A percentile compares a stretch with the other conserved stretches of the same genome.
Conservation (phyloP, 495 filamentous ascomycete genomes). For the Melanomma pulvis-pyrius region DNA sequence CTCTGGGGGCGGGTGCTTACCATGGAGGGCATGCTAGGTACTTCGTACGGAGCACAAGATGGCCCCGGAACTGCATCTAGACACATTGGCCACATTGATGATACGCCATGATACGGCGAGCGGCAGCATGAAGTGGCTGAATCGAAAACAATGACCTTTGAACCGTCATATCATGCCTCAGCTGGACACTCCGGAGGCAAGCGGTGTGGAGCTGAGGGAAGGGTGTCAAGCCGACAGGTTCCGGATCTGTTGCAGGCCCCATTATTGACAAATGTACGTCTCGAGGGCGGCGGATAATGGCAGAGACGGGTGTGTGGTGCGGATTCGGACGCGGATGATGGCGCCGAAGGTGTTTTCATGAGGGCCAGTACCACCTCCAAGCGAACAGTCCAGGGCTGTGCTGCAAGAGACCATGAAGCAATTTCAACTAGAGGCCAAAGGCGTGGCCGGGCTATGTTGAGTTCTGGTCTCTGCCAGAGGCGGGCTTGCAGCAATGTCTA, state of each 20-base stretch:
- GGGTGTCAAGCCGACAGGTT: not conserved
- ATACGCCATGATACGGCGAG: not conserved
- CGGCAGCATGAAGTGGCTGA: conserved; percentile 34
- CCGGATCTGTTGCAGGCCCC: conserved; percentile 11
- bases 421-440: no score
- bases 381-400: conserved; percentile 6
- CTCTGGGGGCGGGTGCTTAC: conserved; percentile 1
- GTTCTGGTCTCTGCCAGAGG: no score
- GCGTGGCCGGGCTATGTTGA: no score
- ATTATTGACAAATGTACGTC: conserved; percentile 27
- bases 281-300: conserved; percentile 15
- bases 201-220: conserved; percentile 7
- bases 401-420: no score
- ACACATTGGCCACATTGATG: conserved; percentile 3
- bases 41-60: not conserved
- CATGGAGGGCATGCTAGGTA: not conserved
- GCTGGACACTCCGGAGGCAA: not conserved
- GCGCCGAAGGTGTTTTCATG: conserved; percentile 18
- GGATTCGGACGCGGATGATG: conserved; percentile 9
- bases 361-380: conserved; percentile 11
- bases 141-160: conserved; percentile 23
- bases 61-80: not conserved
- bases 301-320: not conserved
- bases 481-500: no score
- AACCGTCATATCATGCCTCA: conserved; percentile 17